phyloP scores from a whole-genome alignment of 495 filamentous ascomycete species.

The Tricharina praecox region DNA sequence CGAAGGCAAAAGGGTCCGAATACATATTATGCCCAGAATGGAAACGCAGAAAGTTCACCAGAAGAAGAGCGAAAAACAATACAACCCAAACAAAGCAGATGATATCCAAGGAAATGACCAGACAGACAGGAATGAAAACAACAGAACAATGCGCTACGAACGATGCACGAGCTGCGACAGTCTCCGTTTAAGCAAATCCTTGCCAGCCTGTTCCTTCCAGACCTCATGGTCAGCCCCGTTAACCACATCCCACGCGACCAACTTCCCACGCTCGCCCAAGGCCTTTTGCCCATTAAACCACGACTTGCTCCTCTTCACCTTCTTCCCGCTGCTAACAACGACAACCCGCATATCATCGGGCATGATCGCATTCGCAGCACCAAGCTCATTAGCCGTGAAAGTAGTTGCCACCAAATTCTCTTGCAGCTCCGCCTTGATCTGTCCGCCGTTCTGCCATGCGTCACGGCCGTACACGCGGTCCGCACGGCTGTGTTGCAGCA shows the following conservation, averaged over 20 bases:
- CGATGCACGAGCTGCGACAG: neutral
- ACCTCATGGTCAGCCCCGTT: conserved; percentile 70
- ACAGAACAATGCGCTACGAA: too few relatives aligned
- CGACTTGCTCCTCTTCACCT: conserved; percentile 37
- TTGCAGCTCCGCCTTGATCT: conserved; percentile 77
- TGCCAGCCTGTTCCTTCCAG: conserved; percentile 38
- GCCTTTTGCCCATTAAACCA: conserved; percentile 76
- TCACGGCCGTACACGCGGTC: conserved; percentile 68
- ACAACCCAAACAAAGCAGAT: too few relatives aligned
- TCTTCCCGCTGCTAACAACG: conserved; percentile 61
- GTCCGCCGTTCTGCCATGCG: conserved; percentile 61
- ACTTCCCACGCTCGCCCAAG: conserved; percentile 57
- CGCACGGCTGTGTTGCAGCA: conserved; percentile 59
- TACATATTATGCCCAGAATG: too few relatives aligned
- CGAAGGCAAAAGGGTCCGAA: too few relatives aligned
- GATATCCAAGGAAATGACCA: too few relatives aligned
- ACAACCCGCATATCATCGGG: conserved; percentile 48
- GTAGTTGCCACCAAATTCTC: conserved; percentile 75
- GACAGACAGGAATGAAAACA: too few relatives aligned
- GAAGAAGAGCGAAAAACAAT: too few relatives aligned
- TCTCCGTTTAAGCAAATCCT: neutral
- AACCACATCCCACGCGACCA: conserved; percentile 76
- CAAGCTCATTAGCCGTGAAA: conserved; percentile 65
- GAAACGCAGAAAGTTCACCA: too few relatives aligned
- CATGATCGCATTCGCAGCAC: conserved; percentile 60